Evolutionary conservation across 495 filamentous ascomycete species (phyloP), one percentile per base, ranked within the genome.

Genomic region (Neurospora cerealis): DNA sequence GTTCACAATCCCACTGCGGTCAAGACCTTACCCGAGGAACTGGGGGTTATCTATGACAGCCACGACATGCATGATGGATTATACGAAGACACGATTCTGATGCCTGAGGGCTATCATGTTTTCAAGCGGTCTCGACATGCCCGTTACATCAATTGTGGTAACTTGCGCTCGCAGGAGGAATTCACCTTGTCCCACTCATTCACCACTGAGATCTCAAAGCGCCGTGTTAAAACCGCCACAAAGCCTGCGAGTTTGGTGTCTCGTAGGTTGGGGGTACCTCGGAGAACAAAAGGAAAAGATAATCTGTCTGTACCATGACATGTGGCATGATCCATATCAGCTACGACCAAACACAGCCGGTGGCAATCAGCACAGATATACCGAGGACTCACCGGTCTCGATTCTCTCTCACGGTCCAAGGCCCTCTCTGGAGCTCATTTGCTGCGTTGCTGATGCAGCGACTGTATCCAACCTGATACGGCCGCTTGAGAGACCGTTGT

Each of bases 261-360:
- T 54, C 28, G 54, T 62, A 17, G 13, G 54, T 62, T 62, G 24
- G 24, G 48, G 24, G 21, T 54, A 62, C n/a, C n/a, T 24, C 21
- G 8, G 46, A 54, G 28, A 62, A 17, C 54, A 28, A 28, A 62
- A 62, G 24, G 1, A 32, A 34, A 32, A 34, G 54, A 62, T 9
- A 11, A 32, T 34, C 6, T 66, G 54, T 66, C 32, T 66, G 54
- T 36, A 24, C 41, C 72, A 13, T 74, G 77, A 78, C 77, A 81
- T 78, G 75, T 81, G 75, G 79, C 78, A 77, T 73, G 71, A 74
- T 71, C 66, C 70, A 70, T 71, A 60, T 54, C 78, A 73, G 70
- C 70, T 69, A 69, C 48, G 41, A 71, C 39, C 66, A 74, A 66
- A 19, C 28, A 66, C 28, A 66, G 13, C 19, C 15, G 54, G 28